Base-by-base conservation (phyloP, 768 basidiomycete species). In the Dendrothele bispora region DNA sequence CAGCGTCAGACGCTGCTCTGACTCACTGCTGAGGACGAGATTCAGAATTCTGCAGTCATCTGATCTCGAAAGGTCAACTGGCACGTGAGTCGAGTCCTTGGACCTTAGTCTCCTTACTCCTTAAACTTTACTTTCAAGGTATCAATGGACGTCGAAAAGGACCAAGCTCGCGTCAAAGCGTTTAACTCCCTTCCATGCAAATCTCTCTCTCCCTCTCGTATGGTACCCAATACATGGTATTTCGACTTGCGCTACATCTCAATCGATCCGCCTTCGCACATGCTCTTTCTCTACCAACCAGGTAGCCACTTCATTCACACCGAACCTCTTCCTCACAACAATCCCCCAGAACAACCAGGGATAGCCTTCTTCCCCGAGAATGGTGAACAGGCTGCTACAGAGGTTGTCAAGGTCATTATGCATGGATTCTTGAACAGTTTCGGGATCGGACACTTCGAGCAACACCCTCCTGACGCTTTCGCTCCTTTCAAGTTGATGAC, bases 181-280 rank as follows among this genome's bases (percentile, higher is more conserved):
- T 66, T 63, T 55, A 68, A 65, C 34, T 47, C 52, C 7, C 51
- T 66, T 7, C 56, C 59, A 32, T 54, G 63, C 10, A 48, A 51
- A 7, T 43, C 41, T 12, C 44, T 49, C 11, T 20, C 48, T 2
- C 58, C 60, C 6, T 57, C 60, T 40, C 58, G 61, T 15, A 28
- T 14, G 26, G 55, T 58, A 1, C 48, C 57, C 8, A 66, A 66
- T 42, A 49, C 61, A 44, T 70, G 68, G 67, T 61, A 68, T 44
- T 70, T 70, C 25, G 67, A 70, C 35, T 28, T 68, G 17, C 65
- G 68, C n/a, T 70, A 61, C 47, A 50, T 70, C 3, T 57, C 60
- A 3, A 44, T 70, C 20, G 58, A 67, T n/a, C 67, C 66, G 12
- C 63, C 65, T 4, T 56, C 58, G 3, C 67, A 67, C 49, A 35